phyloP scores from a whole-genome alignment of 768 basidiomycete genomes.

The Butyriboletus loyo region DNA sequence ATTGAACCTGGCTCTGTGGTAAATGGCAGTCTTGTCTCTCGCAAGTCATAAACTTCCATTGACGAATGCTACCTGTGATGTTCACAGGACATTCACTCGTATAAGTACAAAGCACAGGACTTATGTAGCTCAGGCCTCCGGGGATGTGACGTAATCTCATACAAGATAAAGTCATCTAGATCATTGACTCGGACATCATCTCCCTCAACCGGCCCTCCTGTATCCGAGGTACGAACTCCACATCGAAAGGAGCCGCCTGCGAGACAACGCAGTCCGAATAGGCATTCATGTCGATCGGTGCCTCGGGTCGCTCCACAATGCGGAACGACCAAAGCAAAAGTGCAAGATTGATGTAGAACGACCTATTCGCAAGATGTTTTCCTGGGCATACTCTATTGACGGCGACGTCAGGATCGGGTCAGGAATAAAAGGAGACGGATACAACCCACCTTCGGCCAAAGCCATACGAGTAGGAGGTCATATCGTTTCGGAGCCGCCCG shows the following conservation, averaged over 20 bases:
- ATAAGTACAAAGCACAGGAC: background rate
- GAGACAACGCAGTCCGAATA: conserved; percentile 56
- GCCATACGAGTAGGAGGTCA: conserved; percentile 47
- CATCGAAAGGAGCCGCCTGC: conserved; percentile 56
- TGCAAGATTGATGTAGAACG: conserved; percentile 58
- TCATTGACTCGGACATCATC: conserved; percentile 3
- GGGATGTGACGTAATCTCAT: background rate
- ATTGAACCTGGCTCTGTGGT: background rate
- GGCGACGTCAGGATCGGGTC: background rate
- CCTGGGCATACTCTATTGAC: conserved; percentile 54
- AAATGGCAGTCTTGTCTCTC: background rate
- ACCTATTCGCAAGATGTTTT: conserved; percentile 46
- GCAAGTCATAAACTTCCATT: background rate
- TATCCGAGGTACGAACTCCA: conserved; percentile 48
- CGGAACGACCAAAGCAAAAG: conserved; percentile 62
- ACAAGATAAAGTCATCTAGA: background rate
- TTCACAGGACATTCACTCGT: background rate
- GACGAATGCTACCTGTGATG: background rate
- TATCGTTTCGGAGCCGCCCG: conserved; percentile 42
- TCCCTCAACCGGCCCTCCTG: conserved; percentile 6
- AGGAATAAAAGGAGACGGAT: background rate
- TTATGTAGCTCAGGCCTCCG: background rate
- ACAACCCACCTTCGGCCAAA: conserved; percentile 41
- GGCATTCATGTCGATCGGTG: conserved; percentile 53
- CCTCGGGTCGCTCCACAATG: conserved; percentile 43